Evolutionary conservation across 2,329 filamentous ascomycete genomes (phyloP), one percentile per base, ranked within the genome.

Genomic region (Xylariaceae sp.): DNA sequence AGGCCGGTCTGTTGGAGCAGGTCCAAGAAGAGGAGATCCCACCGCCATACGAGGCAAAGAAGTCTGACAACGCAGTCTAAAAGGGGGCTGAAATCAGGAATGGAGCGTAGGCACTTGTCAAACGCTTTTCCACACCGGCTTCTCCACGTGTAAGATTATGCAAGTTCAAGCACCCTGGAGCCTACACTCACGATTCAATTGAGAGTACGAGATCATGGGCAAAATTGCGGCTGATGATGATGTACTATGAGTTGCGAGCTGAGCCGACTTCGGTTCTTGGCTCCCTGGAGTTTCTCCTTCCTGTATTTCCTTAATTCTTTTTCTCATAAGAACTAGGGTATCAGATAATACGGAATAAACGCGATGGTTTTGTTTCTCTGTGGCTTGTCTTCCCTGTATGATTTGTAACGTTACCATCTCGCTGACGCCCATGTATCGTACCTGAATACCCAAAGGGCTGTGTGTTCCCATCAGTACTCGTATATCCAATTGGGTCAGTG

Each of bases 1-100:
- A 84, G 74, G 69, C 74, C 4, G 75, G 76, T 34, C 72, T 84
- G 57, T 78, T 84, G 73, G 72, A 72, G 23, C 23, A 30, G 23
- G 60, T 73, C 15, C 72, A 74, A 50, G 66, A 73, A 53, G 73
- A 73, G 5, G 70, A 72, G 17, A 62, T 65, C 1, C 71, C 70
- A 1, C 71, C 71, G 3, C 67, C 67, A 42, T 73, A 72, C 42
- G 66, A 68, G 37, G 65, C 66, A 54, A 69, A 72, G 67, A 68
- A 69, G 61, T 51, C 66, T 34, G 69, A 72, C 57, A 68, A 68
- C 45, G 61, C 66, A 18, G 65, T 56, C n/a, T 71, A 68, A 62
- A 61, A 10, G 18, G 23, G 23, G 3, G n/a, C 6, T 9, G 15
- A 17, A 23, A n/a, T 10, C 23, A 13, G 23, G 48, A 39, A 37